Evolutionary conservation across 1,284 basidiomycete genomes (phyloP), one percentile per base, ranked within the genome.

Genomic region (Naganishia albida): DNA sequence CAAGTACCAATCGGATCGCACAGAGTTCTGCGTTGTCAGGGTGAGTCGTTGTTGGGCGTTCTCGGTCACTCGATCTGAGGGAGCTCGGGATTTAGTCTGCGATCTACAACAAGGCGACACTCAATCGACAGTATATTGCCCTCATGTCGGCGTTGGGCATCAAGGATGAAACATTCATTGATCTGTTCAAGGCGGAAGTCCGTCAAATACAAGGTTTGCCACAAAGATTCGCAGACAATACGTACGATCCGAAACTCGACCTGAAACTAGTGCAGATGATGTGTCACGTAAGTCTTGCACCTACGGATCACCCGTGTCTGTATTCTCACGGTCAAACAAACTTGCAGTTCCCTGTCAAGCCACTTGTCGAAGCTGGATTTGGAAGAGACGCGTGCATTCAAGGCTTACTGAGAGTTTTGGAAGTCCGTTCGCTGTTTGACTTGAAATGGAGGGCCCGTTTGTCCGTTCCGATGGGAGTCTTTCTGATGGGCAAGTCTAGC

Each of bases 41-140:
- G 76, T 77, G 42, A 64, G 74, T 70, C 15, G 13, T 23, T 39
- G 26, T 18, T 15, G 2, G 30, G 28, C 20, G 2, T 18, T 46
- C n/a, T 59, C n/a, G 16, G 13, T 7, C 7, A 28, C 40, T 23
- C 48, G 28, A 51, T 16, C 15, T 30, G 25, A 23, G 7, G 18
- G 18, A 49, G 28, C 15, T 62, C 62, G 12, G 68, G 50, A 25
- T 7, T 15, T 34, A 79, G 78, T 68, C 76, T n/a, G 73, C 79
- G 1, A 74, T 75, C 34, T 78, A 77, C 63, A 75, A 77, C 57
- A 68, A 69, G 2, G 79, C 76, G 4, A 78, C 78, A 66, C 68
- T 80, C 15, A 80, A 79, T 63, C 70, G 79, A 15, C 78, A 80
- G 63, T 79, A 78, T 67, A 78, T 79, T 70, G 75, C 76, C 46